Conservation (phyloP, 75 land plant species). For the Sequoia sempervirens region DNA sequence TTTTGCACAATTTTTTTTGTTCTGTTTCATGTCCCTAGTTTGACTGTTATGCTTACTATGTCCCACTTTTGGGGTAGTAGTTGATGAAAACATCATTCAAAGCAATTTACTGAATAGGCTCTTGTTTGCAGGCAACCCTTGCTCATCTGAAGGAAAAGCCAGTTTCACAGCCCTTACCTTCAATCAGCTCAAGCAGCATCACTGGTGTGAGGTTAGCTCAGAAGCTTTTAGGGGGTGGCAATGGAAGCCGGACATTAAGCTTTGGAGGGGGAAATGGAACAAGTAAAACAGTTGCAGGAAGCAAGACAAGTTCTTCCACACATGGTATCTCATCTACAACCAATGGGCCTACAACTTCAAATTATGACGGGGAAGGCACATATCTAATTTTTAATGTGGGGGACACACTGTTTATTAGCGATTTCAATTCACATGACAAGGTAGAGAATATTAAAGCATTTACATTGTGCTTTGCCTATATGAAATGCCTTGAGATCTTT, state of each 20-base stretch:
- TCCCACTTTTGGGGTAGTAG: background rate
- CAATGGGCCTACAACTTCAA: constrained; percentile 43
- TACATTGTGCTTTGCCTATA: background rate
- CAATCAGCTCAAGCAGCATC: constrained; percentile 36
- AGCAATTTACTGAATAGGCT: background rate
- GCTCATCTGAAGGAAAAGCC: constrained; percentile 92
- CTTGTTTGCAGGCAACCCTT: constrained; percentile 60
- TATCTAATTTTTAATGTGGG: constrained; percentile 91
- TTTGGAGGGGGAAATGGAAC: constrained; percentile 93
- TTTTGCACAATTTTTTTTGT: background rate
- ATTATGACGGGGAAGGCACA: constrained; percentile 90
- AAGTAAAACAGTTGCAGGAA: constrained; percentile 43
- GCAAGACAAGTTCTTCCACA: constrained; percentile 45
- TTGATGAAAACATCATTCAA: background rate
- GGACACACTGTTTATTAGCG: constrained; percentile 84
- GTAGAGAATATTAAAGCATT: constrained; percentile 21
- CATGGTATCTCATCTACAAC: constrained; percentile 26
- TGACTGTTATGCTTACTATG: background rate
- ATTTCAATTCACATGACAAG: constrained; percentile 90
- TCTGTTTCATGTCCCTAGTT: background rate
- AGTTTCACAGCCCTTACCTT: constrained; percentile 26
- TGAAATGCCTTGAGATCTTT: background rate
- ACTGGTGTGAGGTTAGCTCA: constrained; percentile 75
- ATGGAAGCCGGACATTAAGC: constrained; percentile 67
- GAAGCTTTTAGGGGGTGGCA: constrained; percentile 64